phyloP scores from a whole-genome alignment of 2,329 filamentous ascomycete genomes.

The Fusarium ramigenum region DNA sequence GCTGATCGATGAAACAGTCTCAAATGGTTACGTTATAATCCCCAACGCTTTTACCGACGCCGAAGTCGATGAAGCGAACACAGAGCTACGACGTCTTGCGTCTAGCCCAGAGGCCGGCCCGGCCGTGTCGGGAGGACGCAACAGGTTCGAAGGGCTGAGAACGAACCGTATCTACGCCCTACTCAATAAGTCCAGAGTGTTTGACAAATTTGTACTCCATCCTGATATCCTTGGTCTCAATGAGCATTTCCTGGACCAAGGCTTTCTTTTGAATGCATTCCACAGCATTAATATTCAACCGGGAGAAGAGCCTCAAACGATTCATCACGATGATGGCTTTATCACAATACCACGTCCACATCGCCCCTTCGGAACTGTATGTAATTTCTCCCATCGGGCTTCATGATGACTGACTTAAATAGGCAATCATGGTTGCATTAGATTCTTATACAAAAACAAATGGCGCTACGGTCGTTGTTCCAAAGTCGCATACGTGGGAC shows the following conservation, averaged over 20 bases:
- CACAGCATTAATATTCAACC: not conserved
- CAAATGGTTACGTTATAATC: not conserved
- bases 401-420: not conserved
- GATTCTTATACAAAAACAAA: not conserved
- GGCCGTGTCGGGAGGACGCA: not conserved
- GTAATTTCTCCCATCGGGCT: not conserved
- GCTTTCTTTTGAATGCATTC: not conserved
- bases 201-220: not conserved
- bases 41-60: not conserved
- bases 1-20: not conserved
- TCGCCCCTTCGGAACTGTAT: not conserved
- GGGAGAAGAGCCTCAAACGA: not conserved
- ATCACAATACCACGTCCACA: not conserved
- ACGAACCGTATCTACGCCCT: not conserved
- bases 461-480: not conserved
- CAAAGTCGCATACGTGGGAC: not conserved
- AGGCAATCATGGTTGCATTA: not conserved
- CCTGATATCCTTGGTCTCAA: not conserved
- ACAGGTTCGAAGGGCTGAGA: not conserved
- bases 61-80: not conserved
- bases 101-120: not conserved
- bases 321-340: not conserved
- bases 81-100: not conserved
- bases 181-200: not conserved
- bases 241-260: not conserved